Conservation (phyloP, 345 rosid genomes). For the Camelina neglecta region DNA sequence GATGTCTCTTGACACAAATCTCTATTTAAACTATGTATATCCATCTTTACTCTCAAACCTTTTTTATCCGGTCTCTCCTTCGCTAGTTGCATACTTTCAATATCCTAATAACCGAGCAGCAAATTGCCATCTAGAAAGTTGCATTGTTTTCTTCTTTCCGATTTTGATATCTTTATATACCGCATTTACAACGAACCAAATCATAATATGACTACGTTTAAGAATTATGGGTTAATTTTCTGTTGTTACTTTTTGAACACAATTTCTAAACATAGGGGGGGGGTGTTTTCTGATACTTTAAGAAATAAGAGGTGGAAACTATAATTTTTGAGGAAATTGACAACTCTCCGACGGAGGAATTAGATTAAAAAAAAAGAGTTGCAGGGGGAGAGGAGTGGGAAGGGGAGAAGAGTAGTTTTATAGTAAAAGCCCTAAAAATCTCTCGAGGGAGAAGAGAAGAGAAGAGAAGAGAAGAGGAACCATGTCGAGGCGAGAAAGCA, state of each 20-base stretch:
- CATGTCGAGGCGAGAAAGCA: slow-evolving; percentile 64
- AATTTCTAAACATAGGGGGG: not conserved
- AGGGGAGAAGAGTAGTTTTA: not conserved
- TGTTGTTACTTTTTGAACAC: no score
- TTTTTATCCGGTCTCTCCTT: not conserved
- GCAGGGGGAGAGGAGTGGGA: not conserved
- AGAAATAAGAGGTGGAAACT: not conserved
- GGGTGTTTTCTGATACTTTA: not conserved
- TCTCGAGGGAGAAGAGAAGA: slow-evolving; percentile 7
- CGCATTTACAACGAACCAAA: no score
- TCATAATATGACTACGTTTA: no score
- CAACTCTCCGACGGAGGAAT: not conserved
- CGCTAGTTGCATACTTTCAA: not conserved
- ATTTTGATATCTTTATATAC: not conserved
- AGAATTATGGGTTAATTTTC: no score
- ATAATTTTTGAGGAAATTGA: not conserved
- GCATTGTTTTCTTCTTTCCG: not conserved
- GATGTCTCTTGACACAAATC: not conserved
- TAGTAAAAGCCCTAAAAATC: slow-evolving; percentile 33
- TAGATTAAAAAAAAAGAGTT: not conserved
- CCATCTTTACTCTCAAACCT: not conserved
- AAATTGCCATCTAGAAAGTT: not conserved
- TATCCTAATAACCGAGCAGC: not conserved
- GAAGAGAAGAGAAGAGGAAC: slow-evolving; percentile 1
- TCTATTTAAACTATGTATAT: slow-evolving; percentile 1